phyloP scores from a whole-genome alignment of 352 stramenopile genomes.

The Globisporangium cylindrosporum region DNA sequence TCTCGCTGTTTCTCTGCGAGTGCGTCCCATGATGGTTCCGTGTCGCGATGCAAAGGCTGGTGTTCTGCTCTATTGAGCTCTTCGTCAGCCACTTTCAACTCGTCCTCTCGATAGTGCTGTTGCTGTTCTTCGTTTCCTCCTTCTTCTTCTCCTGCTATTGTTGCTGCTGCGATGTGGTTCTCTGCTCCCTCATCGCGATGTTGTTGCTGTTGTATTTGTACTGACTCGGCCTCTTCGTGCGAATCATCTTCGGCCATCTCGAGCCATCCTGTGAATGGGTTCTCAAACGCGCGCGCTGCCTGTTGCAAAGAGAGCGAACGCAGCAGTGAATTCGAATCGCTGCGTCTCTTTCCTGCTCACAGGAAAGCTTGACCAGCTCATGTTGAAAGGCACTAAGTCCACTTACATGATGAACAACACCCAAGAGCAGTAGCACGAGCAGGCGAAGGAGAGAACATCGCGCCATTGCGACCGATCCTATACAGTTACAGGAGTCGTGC shows the following conservation, averaged over 20 bases:
- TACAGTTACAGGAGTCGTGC: no score
- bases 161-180: neutral
- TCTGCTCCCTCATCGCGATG: neutral
- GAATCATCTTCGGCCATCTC: neutral
- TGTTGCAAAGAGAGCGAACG: neutral
- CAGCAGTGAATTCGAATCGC: neutral
- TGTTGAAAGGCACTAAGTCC: neutral
- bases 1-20: neutral
- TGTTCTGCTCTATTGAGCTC: neutral
- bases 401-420: neutral
- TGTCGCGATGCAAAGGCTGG: neutral
- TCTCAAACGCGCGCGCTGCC: conserved; percentile 2
- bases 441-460: no score
- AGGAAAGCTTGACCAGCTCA: neutral
- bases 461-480: no score
- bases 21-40: neutral
- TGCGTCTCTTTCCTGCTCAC: neutral
- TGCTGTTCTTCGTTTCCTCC: neutral
- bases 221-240: neutral
- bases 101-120: neutral
- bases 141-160: neutral
- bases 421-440: no score
- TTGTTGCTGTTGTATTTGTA: neutral
- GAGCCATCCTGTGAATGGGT: conserved; percentile 10
- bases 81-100: neutral